phyloP scores from a whole-genome alignment of 192 early-diverging fungal genomes.

The Radiomyces spectabilis region DNA sequence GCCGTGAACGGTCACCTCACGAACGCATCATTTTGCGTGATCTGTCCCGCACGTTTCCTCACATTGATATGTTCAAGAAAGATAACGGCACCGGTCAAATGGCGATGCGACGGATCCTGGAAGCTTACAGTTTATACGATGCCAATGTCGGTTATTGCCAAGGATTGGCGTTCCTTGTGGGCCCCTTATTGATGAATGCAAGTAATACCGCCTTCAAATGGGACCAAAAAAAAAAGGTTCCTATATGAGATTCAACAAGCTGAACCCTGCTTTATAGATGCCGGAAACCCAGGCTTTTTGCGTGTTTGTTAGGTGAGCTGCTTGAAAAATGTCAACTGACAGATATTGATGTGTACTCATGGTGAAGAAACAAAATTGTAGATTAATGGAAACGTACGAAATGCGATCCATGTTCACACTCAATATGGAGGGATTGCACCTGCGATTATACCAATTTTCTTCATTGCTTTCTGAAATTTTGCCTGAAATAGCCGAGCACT shows the following conservation, averaged over 20 bases:
- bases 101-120: slow-evolving; percentile 80
- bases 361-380: slow-evolving; percentile 2
- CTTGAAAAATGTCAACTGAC: background rate
- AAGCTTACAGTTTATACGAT: slow-evolving; percentile 93
- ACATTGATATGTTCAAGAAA: slow-evolving; percentile 77
- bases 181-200: slow-evolving; percentile 86
- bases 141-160: slow-evolving; percentile 96
- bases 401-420: slow-evolving; percentile 91
- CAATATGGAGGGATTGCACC: slow-evolving; percentile 89
- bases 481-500: slow-evolving; percentile 68
- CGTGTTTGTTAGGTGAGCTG: slow-evolving; percentile 65
- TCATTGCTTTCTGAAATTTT: slow-evolving; percentile 66
- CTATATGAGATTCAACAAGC: background rate
- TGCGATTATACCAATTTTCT: slow-evolving; percentile 84
- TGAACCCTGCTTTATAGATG: slow-evolving; percentile 53
- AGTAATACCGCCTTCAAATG: slow-evolving; percentile 1
- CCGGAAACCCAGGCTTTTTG: slow-evolving; percentile 90
- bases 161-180: slow-evolving; percentile 92
- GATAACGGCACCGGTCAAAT: slow-evolving; percentile 80
- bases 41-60: slow-evolving; percentile 88
- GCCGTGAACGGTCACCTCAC: slow-evolving; percentile 65
- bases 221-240: background rate
- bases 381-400: slow-evolving; percentile 87
- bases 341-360: background rate
- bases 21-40: slow-evolving; percentile 94